Conservation (phyloP, 169 alveolate genomes). For the Eimeria acervulina region DNA sequence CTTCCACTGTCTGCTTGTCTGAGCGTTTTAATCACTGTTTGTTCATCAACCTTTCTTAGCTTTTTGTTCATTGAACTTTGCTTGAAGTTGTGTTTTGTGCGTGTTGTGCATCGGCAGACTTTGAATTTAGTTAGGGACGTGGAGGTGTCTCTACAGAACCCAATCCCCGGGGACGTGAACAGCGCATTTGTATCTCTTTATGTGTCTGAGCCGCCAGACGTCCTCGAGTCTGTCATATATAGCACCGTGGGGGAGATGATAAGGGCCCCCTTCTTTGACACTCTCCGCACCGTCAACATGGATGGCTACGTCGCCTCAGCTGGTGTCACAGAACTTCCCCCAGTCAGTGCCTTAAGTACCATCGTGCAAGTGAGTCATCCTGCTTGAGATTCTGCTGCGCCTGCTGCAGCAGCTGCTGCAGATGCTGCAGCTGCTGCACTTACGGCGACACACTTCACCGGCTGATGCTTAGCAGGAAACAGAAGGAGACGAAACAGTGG, state of each 20-base stretch:
- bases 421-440: background rate
- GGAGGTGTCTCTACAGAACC: constrained; percentile 70
- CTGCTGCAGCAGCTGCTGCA: constrained; percentile 35
- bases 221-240: constrained; percentile 57
- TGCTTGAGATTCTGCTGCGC: background rate
- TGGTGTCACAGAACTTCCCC: constrained; percentile 70
- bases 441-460: background rate
- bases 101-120: constrained; percentile 13
- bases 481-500: too few relatives aligned
- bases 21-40: background rate
- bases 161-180: constrained; percentile 77
- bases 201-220: constrained; percentile 72
- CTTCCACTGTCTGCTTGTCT: background rate
- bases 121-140: constrained; percentile 69
- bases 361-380: constrained; percentile 75
- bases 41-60: background rate
- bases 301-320: constrained; percentile 84
- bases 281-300: constrained; percentile 77
- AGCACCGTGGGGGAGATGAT: constrained; percentile 59
- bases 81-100: background rate
- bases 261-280: constrained; percentile 80
- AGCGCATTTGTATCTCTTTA: constrained; percentile 68
- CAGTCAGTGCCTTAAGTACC: constrained; percentile 70
- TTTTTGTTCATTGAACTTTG: background rate
- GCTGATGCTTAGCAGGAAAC: background rate